Percentiles rank a stretch among this genome's conserved stretches.
These are phyloP conservation scores for Yamadazyma insecticola DNA, from an alignment of 805 yeast genomes.

Conservation along the genomic window DNA sequence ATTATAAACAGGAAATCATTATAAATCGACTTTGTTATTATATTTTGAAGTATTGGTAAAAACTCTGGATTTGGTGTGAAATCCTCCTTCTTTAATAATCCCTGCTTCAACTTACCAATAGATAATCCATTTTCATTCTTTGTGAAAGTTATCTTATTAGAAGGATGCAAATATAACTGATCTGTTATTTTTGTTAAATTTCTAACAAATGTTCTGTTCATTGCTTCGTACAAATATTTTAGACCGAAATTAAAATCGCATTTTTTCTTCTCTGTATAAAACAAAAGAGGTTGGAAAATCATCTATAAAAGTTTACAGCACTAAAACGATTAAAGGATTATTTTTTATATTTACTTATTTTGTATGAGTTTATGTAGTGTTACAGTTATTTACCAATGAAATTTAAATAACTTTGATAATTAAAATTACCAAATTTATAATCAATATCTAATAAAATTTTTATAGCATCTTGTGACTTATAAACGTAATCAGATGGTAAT, in stretches of 20 bases:
- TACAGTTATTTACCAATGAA: conserved; percentile 17
- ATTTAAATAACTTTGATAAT: conserved; percentile 42
- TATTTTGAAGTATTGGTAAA: conserved; percentile 21
- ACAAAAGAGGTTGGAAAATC: too few species aligned
- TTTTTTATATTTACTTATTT: not conserved
- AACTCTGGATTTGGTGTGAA: conserved; percentile 24
- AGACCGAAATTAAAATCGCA: too few species aligned
- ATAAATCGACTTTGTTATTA: conserved; percentile 18
- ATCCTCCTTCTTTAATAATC: conserved; percentile 4
- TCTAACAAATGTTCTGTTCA: conserved; percentile 3
- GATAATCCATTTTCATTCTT: conserved; percentile 4
- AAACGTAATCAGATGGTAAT: conserved; percentile 42
- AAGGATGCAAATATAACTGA: conserved; percentile 9
- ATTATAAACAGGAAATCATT: conserved; percentile 51
- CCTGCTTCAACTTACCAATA: conserved; percentile 7
- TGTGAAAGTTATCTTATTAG: conserved; percentile 8
- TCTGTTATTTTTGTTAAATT: conserved; percentile 8
- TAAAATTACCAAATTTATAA: conserved; percentile 55
- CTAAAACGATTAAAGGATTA: not conserved
- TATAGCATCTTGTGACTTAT: conserved; percentile 57
- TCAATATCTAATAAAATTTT: conserved; percentile 60
- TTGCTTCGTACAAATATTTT: too few species aligned
- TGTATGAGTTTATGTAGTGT: too few species aligned
- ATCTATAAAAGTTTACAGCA: too few species aligned
- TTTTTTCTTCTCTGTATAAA: too few species aligned